phyloP scores from a whole-genome alignment of 2,329 filamentous ascomycete species.

The Thermomyces lanuginosus region DNA sequence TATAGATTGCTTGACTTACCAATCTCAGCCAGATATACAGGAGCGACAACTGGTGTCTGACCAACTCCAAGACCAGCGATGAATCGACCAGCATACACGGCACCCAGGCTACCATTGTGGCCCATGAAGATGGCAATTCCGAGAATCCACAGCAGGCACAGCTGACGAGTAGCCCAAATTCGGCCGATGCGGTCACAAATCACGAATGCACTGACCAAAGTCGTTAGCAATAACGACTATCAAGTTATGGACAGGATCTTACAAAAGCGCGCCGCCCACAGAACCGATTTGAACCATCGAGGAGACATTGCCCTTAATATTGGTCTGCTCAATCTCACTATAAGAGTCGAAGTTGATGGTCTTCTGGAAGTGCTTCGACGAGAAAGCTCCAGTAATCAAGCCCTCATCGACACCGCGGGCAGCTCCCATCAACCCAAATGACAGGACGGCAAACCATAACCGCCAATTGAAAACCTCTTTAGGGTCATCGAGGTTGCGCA shows the following conservation, averaged over 20 bases:
- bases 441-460: constrained; percentile 59
- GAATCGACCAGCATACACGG: constrained; percentile 29
- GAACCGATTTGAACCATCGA: constrained; percentile 70
- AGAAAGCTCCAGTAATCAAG: constrained; percentile 56
- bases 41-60: constrained; percentile 33
- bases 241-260: constrained; percentile 8
- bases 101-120: constrained; percentile 20
- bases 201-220: constrained; percentile 29
- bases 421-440: constrained; percentile 59
- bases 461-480: constrained; percentile 60
- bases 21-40: constrained; percentile 58
- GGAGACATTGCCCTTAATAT: constrained; percentile 60
- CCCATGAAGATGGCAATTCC: constrained; percentile 30
- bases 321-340: constrained; percentile 38
- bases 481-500: constrained; percentile 49
- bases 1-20: background rate
- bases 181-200: constrained; percentile 33
- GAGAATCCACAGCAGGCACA: constrained; percentile 27
- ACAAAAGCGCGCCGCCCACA: constrained; percentile 52
- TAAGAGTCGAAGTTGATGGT: constrained; percentile 43
- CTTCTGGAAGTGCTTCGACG: constrained; percentile 46
- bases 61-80: constrained; percentile 29
- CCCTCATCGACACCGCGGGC: constrained; percentile 68
- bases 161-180: constrained; percentile 25
- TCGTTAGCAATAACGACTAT: constrained; percentile 1